These are phyloP conservation scores for Lecanosticta acicola DNA, from an alignment of 2,329 filamentous ascomycete genomes.

Conservation along the genomic window DNA sequence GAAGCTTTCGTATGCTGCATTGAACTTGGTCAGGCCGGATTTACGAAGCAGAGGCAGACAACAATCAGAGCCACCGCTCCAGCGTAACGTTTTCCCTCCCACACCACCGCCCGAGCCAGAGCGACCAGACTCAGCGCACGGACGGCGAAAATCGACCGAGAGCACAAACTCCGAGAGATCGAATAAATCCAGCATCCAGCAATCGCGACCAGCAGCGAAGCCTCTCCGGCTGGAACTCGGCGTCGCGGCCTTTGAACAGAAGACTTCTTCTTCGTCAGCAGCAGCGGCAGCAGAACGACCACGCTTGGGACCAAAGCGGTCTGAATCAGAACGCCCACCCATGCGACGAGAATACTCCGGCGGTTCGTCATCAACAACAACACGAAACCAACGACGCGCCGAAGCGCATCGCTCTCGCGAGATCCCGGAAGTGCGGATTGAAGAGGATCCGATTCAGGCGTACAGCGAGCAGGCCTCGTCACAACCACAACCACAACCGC, in stretches of 20 bases:
- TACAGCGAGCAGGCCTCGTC: constrained; percentile 23
- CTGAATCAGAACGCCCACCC: constrained; percentile 41
- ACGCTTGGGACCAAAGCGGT: constrained; percentile 37
- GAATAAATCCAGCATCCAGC: constrained; percentile 25
- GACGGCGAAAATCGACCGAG: constrained; percentile 34
- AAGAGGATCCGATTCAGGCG: constrained; percentile 35
- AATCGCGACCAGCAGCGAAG: constrained; percentile 42
- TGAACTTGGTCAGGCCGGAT: constrained; percentile 84
- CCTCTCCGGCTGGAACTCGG: constrained; percentile 46
- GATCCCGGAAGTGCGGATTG: constrained; percentile 60
- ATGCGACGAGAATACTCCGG: constrained; percentile 33
- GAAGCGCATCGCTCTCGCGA: constrained; percentile 36
- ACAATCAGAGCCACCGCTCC: constrained; percentile 75
- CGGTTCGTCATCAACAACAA: constrained; percentile 14
- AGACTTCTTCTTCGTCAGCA: constrained; percentile 7
- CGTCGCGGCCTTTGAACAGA: constrained; percentile 44
- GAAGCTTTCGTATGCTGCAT: constrained; percentile 84
- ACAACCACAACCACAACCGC: constrained; percentile 5
- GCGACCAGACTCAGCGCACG: constrained; percentile 23
- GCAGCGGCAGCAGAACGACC: constrained; percentile 23
- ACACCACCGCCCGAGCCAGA: constrained; percentile 94
- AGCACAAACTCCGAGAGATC: constrained; percentile 42
- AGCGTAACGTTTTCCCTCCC: constrained; percentile 84
- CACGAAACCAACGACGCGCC: background rate
- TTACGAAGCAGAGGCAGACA: constrained; percentile 68